These are phyloP conservation scores for Plenodomus tracheiphilus DNA, from an alignment of 2,329 filamentous ascomycete species.

Conservation along the genomic window DNA sequence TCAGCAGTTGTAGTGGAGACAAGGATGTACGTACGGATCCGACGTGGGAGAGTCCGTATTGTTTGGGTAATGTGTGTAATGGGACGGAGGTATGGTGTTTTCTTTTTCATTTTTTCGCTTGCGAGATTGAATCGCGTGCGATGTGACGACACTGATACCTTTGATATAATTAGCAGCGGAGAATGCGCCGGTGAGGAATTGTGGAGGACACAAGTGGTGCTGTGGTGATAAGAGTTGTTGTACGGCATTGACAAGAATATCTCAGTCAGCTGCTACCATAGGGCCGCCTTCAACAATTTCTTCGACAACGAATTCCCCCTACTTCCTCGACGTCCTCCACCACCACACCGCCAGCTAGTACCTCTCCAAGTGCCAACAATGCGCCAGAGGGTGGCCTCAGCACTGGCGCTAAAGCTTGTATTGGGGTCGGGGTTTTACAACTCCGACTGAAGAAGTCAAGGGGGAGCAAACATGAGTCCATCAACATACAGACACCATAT, in stretches of 20 bases:
- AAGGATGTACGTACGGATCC: conserved; percentile 22
- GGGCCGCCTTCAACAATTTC: not conserved
- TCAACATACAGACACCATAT: not conserved
- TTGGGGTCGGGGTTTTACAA: not conserved
- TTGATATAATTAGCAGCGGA: not conserved
- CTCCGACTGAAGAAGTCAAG: too few species aligned
- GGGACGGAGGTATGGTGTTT: not conserved
- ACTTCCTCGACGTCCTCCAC: not conserved
- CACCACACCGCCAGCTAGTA: too few species aligned
- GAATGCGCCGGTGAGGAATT: not conserved
- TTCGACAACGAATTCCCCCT: not conserved
- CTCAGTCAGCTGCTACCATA: not conserved
- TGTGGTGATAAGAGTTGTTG: not conserved
- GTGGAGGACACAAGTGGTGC: conserved; percentile 3
- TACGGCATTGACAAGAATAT: not conserved
- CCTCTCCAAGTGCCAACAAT: not conserved
- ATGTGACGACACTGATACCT: too few species aligned
- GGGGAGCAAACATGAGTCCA: too few species aligned
- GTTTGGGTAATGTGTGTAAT: conserved; percentile 12
- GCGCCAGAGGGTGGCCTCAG: not conserved
- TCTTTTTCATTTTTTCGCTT: not conserved
- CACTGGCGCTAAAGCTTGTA: not conserved
- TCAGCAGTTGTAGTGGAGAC: conserved; percentile 11
- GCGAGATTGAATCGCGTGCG: too few species aligned
- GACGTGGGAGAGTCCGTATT: conserved; percentile 16